Evolutionary conservation across 2,329 filamentous ascomycete species (phyloP).

Genomic region (Alternaria sp.): DNA sequence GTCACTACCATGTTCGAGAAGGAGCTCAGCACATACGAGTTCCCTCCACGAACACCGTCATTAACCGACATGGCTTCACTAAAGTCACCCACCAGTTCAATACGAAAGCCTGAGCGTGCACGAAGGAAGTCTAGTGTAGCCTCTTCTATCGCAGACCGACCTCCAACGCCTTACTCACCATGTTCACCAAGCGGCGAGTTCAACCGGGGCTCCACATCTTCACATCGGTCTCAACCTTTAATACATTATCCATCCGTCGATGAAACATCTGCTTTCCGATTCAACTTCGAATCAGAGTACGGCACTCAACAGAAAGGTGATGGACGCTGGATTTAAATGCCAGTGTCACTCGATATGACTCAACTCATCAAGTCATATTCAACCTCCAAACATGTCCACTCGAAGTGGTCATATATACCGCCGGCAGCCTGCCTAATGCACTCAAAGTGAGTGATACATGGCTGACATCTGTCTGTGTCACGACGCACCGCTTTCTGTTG

Average conservation of each 20-base stretch:
- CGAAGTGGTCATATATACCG: conserved; percentile 1
- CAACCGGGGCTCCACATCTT: conserved; percentile 35
- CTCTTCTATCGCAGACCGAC: conserved; percentile 47
- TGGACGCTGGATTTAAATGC: conserved; percentile 30
- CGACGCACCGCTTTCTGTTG: conserved; percentile 19
- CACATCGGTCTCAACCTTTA: conserved; percentile 42
- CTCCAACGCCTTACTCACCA: conserved; percentile 52
- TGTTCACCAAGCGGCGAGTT: conserved; percentile 41
- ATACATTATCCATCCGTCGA: conserved; percentile 50
- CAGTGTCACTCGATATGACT: not conserved
- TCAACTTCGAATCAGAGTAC: conserved; percentile 41
- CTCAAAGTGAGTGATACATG: conserved; percentile 13
- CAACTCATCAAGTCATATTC: not conserved
- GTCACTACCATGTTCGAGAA: conserved; percentile 46
- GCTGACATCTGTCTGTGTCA: conserved; percentile 19
- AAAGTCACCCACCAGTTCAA: conserved; percentile 38
- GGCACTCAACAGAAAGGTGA: conserved; percentile 27
- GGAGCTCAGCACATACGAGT: conserved; percentile 40
- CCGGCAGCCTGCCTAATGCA: not conserved
- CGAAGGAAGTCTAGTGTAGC: conserved; percentile 48
- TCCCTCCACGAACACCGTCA: conserved; percentile 40
- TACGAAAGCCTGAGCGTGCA: conserved; percentile 43
- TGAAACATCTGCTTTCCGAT: conserved; percentile 49
- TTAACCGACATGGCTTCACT: conserved; percentile 28
- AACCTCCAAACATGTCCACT: not conserved